Evolutionary conservation across 805 yeast species (phyloP).

Genomic region (Trichomonascus vanleenenianus): DNA sequence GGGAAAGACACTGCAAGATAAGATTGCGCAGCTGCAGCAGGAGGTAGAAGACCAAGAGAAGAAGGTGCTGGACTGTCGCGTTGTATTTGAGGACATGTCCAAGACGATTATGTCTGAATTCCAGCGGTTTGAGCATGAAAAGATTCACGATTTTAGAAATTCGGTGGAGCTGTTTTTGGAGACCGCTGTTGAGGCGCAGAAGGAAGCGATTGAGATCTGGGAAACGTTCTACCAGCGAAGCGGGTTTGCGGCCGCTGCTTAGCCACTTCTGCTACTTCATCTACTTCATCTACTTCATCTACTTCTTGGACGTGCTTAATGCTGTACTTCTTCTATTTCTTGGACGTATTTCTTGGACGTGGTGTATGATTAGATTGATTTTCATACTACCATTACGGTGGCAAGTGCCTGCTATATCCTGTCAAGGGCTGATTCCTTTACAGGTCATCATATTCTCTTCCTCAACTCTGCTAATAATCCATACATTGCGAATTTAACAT

Average conservation of each 20-base stretch:
- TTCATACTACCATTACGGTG: too few relatives aligned
- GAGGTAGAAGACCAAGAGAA: slow-evolving; percentile 53
- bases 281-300: too few relatives aligned
- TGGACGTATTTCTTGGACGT: too few relatives aligned
- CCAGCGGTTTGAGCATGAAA: slow-evolving; percentile 60
- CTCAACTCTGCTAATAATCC: too few relatives aligned
- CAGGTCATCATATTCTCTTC: too few relatives aligned
- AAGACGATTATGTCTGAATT: slow-evolving; percentile 62
- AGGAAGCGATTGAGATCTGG: slow-evolving; percentile 53
- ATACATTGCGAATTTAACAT: too few relatives aligned
- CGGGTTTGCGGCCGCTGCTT: neutral
- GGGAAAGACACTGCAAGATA: slow-evolving; percentile 54
- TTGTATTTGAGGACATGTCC: slow-evolving; percentile 56
- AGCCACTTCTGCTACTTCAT: neutral
- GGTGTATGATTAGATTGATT: too few relatives aligned
- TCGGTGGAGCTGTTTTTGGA: slow-evolving; percentile 87
- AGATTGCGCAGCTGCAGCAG: slow-evolving; percentile 44
- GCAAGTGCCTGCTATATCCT: too few relatives aligned
- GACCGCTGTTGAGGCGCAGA: slow-evolving; percentile 84
- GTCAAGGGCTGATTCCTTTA: too few relatives aligned
- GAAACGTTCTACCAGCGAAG: slow-evolving; percentile 46
- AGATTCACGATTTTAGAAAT: slow-evolving; percentile 76
- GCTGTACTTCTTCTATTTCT: too few relatives aligned
- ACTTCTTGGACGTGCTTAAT: too few relatives aligned
- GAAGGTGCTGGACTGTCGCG: slow-evolving; percentile 45